Evolutionary conservation across 2,329 filamentous ascomycete genomes (phyloP), one percentile per base, ranked within the genome.

Genomic region (Neocucurbitaria cava): DNA sequence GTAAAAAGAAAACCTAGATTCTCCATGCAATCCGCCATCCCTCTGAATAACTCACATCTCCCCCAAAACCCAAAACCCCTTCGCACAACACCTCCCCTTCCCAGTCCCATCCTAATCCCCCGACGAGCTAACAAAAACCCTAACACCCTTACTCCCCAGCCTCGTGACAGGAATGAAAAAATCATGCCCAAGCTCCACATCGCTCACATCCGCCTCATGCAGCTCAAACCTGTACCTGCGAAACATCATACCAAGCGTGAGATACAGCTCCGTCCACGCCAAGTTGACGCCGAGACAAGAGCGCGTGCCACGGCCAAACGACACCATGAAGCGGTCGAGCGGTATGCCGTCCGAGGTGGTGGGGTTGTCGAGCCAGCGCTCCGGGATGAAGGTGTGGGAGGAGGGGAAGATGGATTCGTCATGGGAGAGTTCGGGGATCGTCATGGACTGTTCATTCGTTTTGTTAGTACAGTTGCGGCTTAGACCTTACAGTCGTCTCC

Each of bases 221-320:
- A 75, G 54, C 31, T 73, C 68, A 23, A 73, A 73, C 23, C 56
- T 59, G 49, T 61, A 76, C 6, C 70, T 54, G 1, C 71, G 57
- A 42, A 75, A 74, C 66, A 76, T 64, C 61, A 68, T 71, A 10
- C 65, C 72, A 0, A 75, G 57, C 0, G 66, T 70, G 1, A 75
- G 53, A 39, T 74, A 74, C 33, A 76, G 51, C 47, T 76, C 72
- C 0, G 65, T 68, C 58, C 68, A 72, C 0, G 73, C 73, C 0
- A 76, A 59, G n/a, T 75, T 76, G 10, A 78, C 70, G 0, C 79
- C 79, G 11, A 81, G 59, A 56, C 79, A 82, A 10, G 64, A 63
- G 13, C 79, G 65, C 4, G 74, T 75, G 0, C 80, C 80, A 33
- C 74, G 74, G 2, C 73, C 69, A 53, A 81, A 81, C 0, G 67